These are phyloP conservation scores for Backusella sp. DNA, from an alignment of 192 early-diverging fungal species.

Conservation along the genomic window DNA sequence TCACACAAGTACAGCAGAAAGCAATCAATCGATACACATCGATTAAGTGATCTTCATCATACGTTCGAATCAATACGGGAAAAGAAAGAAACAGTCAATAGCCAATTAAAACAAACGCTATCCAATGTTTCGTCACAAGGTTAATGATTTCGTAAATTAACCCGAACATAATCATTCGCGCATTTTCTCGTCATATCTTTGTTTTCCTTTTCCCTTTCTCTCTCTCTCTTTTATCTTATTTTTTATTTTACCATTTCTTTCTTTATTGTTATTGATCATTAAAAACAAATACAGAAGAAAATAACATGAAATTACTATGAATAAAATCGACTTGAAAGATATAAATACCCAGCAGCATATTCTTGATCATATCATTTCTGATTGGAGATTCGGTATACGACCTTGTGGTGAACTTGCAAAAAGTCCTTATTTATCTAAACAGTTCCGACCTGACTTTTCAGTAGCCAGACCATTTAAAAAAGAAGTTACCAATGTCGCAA, in stretches of 20 bases:
- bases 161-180: neutral
- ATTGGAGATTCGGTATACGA: neutral
- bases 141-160: neutral
- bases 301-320: neutral
- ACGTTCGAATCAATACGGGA: neutral
- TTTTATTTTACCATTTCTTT: neutral
- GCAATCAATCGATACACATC: neutral
- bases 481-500: neutral
- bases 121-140: neutral
- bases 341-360: neutral
- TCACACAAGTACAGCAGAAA: neutral
- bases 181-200: neutral
- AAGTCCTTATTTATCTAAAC: neutral
- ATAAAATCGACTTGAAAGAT: neutral
- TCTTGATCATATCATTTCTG: neutral
- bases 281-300: neutral
- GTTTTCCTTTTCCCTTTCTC: neutral
- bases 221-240: neutral
- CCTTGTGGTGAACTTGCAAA: neutral
- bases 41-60: neutral
- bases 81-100: neutral
- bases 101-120: neutral
- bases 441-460: neutral
- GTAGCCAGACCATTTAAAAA: neutral
- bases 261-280: neutral